Percentiles rank a stretch among this genome's conserved stretches.
Conservation (phyloP, 2,329 filamentous ascomycete species). For the Podosphaera fusca region DNA sequence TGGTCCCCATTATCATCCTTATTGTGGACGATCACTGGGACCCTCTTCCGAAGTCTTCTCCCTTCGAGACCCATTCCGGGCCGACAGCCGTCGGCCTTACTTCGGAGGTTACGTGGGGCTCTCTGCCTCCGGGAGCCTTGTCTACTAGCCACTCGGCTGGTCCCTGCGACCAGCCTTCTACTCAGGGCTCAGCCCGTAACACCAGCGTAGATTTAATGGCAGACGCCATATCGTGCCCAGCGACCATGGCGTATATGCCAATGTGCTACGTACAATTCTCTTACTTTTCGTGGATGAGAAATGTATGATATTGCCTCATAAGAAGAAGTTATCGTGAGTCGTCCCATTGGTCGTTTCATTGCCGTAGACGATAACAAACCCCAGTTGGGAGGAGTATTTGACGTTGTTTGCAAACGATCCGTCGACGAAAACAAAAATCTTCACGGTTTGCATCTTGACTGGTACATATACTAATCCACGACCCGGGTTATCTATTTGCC, state of each 20-base stretch:
- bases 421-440: constrained; percentile 1
- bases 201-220: not conserved
- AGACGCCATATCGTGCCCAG: constrained; percentile 1
- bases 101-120: no score
- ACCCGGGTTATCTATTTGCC: not conserved
- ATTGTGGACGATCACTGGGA: no score
- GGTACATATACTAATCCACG: not conserved
- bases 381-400: not conserved
- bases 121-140: no score
- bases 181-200: no score
- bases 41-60: no score
- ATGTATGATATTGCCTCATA: not conserved
- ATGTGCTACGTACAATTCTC: constrained; percentile 3
- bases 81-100: no score
- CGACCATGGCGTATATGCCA: constrained; percentile 3
- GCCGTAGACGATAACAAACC: not conserved
- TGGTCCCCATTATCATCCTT: no score
- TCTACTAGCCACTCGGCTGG: no score
- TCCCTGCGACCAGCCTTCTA: no score
- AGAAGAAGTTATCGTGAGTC: not conserved
- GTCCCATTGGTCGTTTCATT: not conserved
- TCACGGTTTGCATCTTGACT: not conserved
- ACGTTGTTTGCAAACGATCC: constrained; percentile 1
- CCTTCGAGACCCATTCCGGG: no score
- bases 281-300: not conserved